phyloP scores from a whole-genome alignment of 2,329 filamentous ascomycete species.

The Lasiodiplodia sp. region DNA sequence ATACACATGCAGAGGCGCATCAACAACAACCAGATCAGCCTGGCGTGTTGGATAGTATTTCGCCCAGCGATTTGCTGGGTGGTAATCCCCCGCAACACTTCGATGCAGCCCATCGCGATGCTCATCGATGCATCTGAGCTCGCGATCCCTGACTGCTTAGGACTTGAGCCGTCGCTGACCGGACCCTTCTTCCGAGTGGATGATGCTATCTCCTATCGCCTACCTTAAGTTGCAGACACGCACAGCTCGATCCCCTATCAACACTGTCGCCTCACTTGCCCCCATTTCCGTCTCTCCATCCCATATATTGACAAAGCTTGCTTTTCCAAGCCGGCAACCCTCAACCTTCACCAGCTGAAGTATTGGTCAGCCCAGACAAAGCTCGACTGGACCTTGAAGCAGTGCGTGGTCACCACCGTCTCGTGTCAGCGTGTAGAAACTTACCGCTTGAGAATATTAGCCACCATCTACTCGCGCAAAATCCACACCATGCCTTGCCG shows the following conservation, averaged over 20 bases:
- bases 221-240: constrained; percentile 3
- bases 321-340: background rate
- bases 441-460: background rate
- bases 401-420: background rate
- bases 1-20: background rate
- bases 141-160: constrained; percentile 1
- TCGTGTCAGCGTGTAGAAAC: background rate
- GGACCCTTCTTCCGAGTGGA: constrained; percentile 14
- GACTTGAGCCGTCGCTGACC: constrained; percentile 25
- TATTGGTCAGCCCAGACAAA: background rate
- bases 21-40: background rate
- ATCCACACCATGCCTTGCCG: constrained; percentile 56
- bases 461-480: too few relatives aligned
- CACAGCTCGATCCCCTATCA: background rate
- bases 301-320: background rate
- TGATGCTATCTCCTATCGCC: constrained; percentile 24
- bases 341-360: background rate
- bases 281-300: background rate
- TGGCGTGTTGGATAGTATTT: background rate
- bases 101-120: background rate
- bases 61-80: background rate
- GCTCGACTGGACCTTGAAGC: background rate
- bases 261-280: background rate
- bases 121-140: background rate
- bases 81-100: background rate